Conservation (phyloP, 129 eudicot genomes). For the Ambrosia artemisiifolia region DNA sequence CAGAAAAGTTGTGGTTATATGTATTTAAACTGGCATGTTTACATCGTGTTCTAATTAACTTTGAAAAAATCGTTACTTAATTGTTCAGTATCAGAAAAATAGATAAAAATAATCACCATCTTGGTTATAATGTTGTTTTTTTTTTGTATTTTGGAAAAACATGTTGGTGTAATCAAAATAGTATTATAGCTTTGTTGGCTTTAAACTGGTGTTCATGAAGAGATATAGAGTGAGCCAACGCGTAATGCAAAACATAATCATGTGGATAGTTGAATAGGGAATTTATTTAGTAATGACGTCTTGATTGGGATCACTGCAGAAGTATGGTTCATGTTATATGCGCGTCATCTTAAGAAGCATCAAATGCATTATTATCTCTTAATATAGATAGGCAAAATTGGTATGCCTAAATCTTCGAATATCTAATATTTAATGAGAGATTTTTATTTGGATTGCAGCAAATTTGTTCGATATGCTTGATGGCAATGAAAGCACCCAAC, state of each 20-base stretch:
- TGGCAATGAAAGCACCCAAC: conserved; percentile 54
- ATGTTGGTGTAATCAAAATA: neutral
- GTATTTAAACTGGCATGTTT: neutral
- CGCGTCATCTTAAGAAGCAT: neutral
- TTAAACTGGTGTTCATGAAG: neutral
- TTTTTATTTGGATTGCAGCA: conserved; percentile 41
- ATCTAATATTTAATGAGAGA: neutral
- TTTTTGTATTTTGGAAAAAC: neutral
- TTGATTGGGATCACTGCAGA: neutral
- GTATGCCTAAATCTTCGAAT: neutral
- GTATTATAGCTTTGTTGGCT: neutral
- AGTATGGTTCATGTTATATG: neutral
- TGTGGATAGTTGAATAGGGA: neutral
- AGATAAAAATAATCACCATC: neutral
- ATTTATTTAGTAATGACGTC: neutral
- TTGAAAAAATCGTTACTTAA: neutral
- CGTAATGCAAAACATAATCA: neutral
- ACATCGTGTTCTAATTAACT: no score
- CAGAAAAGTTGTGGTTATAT: neutral
- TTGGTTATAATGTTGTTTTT: neutral
- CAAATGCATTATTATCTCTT: neutral
- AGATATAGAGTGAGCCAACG: neutral
- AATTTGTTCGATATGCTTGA: conserved; percentile 81
- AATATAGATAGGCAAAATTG: neutral
- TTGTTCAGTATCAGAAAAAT: neutral